Evolutionary conservation across 2,329 filamentous ascomycete species (phyloP).

Genomic region (Chrysoporthe deuterocubensis): DNA sequence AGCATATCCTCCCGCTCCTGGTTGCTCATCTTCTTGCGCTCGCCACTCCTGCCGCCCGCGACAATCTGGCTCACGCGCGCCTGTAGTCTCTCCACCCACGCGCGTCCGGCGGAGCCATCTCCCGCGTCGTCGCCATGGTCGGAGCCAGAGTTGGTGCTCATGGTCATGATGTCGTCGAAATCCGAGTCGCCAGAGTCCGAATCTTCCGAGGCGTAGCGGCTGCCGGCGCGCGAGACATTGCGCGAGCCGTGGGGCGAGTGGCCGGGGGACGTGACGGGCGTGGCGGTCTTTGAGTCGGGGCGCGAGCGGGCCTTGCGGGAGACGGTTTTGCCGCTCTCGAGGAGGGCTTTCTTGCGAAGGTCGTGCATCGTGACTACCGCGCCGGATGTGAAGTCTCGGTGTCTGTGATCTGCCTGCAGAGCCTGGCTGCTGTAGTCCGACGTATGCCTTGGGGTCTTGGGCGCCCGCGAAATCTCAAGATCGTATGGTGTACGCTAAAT

Average conservation of each 20-base stretch:
- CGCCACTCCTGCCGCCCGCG: conserved; percentile 39
- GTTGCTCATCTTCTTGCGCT: conserved; percentile 76
- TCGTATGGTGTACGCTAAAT: conserved; percentile 16
- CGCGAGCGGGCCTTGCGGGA: conserved; percentile 69
- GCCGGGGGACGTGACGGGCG: conserved; percentile 61
- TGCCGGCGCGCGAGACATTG: conserved; percentile 61
- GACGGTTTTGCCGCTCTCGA: conserved; percentile 72
- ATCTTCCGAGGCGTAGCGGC: conserved; percentile 67
- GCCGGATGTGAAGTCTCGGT: not conserved
- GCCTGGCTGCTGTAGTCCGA: not conserved
- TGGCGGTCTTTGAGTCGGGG: conserved; percentile 60
- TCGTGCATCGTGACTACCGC: conserved; percentile 59
- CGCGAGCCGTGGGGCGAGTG: conserved; percentile 63
- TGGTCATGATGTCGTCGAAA: conserved; percentile 51
- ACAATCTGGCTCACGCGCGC: conserved; percentile 71
- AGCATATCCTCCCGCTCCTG: conserved; percentile 71
- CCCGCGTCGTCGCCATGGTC: conserved; percentile 64
- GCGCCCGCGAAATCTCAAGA: conserved; percentile 6
- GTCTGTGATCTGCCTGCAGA: not conserved
- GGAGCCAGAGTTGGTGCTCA: conserved; percentile 56
- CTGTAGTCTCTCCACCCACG: conserved; percentile 66
- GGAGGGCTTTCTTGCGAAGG: conserved; percentile 68
- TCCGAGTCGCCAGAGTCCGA: conserved; percentile 60
- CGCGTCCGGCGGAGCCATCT: conserved; percentile 43
- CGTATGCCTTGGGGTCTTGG: not conserved